Conservation (phyloP, 257 asterid genomes). For the Plectranthus barbatus region DNA sequence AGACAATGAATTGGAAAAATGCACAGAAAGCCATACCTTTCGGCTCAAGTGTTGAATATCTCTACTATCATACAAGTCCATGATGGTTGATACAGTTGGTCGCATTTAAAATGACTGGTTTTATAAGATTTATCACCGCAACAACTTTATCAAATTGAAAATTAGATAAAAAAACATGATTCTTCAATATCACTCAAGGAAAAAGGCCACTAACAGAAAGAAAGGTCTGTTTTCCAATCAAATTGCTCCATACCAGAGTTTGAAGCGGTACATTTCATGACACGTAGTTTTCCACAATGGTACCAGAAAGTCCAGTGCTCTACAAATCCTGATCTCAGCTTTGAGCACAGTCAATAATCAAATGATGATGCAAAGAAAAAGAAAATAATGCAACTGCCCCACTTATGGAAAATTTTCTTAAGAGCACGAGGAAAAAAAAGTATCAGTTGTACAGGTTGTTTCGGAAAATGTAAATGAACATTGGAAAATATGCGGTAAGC, state of each 20-base stretch:
- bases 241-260: constrained; percentile 19
- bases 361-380: constrained; percentile 18
- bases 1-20: constrained; percentile 27
- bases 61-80: constrained; percentile 25
- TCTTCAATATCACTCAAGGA: constrained; percentile 32
- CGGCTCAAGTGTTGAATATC: constrained; percentile 50
- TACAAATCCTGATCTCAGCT: constrained; percentile 12
- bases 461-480: constrained; percentile 12
- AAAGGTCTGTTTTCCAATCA: constrained; percentile 30
- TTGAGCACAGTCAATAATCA: constrained; percentile 27
- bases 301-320: constrained; percentile 24
- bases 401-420: constrained; percentile 9
- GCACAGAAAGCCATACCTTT: constrained; percentile 36
- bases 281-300: constrained; percentile 36
- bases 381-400: constrained; percentile 22
- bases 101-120: constrained; percentile 21
- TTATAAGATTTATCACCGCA: constrained; percentile 19
- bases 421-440: constrained; percentile 18
- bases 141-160: constrained; percentile 24
- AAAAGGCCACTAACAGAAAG: constrained; percentile 40
- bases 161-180: constrained; percentile 13
- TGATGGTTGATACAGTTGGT: constrained; percentile 34
- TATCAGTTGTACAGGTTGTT: background rate
- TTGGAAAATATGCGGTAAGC: constrained; percentile 9
- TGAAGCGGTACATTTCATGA: constrained; percentile 21